These are phyloP conservation scores for Talinum fruticosum DNA, from an alignment of 148 eudicot species.

Conservation along the genomic window DNA sequence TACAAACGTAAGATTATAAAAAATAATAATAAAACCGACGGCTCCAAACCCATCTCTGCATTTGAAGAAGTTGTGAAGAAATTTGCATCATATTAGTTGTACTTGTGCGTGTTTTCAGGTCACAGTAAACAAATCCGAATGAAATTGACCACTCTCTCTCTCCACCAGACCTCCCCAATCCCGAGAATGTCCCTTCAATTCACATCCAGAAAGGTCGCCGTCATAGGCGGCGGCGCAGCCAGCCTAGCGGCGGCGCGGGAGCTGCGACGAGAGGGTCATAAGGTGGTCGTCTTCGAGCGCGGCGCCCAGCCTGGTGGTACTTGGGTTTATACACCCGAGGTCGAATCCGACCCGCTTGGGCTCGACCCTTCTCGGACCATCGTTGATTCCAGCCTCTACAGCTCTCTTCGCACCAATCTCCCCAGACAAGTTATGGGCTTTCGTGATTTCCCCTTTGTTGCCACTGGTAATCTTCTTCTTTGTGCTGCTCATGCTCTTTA, in stretches of 20 bases:
- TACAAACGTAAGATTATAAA: no score
- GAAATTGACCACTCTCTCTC: background rate
- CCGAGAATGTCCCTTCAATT: slow-evolving; percentile 31
- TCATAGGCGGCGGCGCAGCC: slow-evolving; percentile 88
- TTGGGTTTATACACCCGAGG: slow-evolving; percentile 60
- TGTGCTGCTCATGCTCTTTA: background rate
- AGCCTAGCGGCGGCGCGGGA: slow-evolving; percentile 79
- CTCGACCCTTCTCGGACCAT: slow-evolving; percentile 46
- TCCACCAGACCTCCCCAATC: slow-evolving; percentile 11
- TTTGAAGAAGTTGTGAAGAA: no score
- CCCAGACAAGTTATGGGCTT: slow-evolving; percentile 85
- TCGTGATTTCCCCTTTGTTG: slow-evolving; percentile 66
- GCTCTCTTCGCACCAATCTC: slow-evolving; percentile 74
- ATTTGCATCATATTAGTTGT: no score
- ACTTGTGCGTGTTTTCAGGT: background rate
- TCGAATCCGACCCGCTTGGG: slow-evolving; percentile 73
- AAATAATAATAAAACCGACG: no score
- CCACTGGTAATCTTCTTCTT: slow-evolving; percentile 22
- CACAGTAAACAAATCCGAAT: background rate
- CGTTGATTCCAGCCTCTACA: slow-evolving; percentile 71
- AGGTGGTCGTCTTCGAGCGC: slow-evolving; percentile 66
- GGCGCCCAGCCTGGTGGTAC: slow-evolving; percentile 59
- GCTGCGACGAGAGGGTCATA: slow-evolving; percentile 73
- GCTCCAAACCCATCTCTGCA: no score
- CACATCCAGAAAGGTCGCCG: slow-evolving; percentile 57